A percentile compares a stretch with the other conserved stretches of the same genome.
phyloP scores from a whole-genome alignment of 352 stramenopile genomes.

The Saprolegnia parasitica region DNA sequence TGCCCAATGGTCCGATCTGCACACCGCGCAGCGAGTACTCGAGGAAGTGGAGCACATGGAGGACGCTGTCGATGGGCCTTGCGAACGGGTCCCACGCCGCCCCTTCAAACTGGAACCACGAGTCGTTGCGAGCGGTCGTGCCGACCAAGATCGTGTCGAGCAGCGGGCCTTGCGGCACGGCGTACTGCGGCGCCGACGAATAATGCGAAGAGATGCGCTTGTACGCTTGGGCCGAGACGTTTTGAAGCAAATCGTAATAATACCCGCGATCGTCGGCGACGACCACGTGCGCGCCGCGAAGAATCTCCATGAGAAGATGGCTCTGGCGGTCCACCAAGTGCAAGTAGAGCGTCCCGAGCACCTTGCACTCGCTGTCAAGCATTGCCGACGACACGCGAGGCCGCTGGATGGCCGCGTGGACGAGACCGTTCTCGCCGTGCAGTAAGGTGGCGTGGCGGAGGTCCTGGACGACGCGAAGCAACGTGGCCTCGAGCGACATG shows the following conservation, averaged over 20 bases:
- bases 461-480: slow-evolving; percentile 14
- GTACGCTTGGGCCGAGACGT: slow-evolving; percentile 26
- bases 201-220: slow-evolving; percentile 30
- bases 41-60: slow-evolving; percentile 33
- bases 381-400: slow-evolving; percentile 7
- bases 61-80: slow-evolving; percentile 29
- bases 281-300: slow-evolving; percentile 33
- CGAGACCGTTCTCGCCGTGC: background rate
- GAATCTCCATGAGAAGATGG: slow-evolving; percentile 29
- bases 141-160: slow-evolving; percentile 32
- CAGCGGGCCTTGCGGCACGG: slow-evolving; percentile 27
- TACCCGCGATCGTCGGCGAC: slow-evolving; percentile 31
- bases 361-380: slow-evolving; percentile 20
- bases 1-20: slow-evolving; percentile 32
- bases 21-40: slow-evolving; percentile 32
- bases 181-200: slow-evolving; percentile 27
- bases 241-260: slow-evolving; percentile 30
- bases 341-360: slow-evolving; percentile 26
- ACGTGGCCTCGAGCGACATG: slow-evolving; percentile 14
- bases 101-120: slow-evolving; percentile 36
- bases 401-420: slow-evolving; percentile 3
- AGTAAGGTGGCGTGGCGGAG: slow-evolving; percentile 17
- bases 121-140: slow-evolving; percentile 17
- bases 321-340: slow-evolving; percentile 4
- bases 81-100: slow-evolving; percentile 29